Percentiles rank a stretch among this genome's conserved stretches.
phyloP scores from a whole-genome alignment of 768 basidiomycete genomes.

The Tylopilus balloui region DNA sequence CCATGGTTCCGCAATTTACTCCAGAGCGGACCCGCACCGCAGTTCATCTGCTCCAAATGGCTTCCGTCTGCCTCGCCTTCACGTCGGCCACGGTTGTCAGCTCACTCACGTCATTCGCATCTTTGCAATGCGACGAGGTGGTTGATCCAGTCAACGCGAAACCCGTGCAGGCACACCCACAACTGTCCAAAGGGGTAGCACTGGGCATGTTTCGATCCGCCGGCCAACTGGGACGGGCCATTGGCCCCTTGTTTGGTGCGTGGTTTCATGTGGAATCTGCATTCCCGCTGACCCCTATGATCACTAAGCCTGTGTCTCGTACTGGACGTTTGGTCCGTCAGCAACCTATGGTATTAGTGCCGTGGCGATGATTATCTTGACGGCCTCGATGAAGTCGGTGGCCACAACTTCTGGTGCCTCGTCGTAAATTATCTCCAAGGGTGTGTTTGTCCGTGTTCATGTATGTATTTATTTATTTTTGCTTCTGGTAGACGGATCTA shows the following conservation, averaged over 20 bases:
- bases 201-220: conserved; percentile 83
- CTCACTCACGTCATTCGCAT: conserved; percentile 85
- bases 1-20: conserved; percentile 59
- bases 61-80: conserved; percentile 84
- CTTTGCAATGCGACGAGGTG: conserved; percentile 82
- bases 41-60: conserved; percentile 54
- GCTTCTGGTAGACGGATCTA: too few relatives aligned
- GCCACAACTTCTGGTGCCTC: conserved; percentile 15
- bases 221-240: conserved; percentile 91
- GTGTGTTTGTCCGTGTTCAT: too few relatives aligned
- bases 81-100: conserved; percentile 96
- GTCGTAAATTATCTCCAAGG: conserved; percentile 10
- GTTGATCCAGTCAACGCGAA: conserved; percentile 57
- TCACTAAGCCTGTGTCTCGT: conserved; percentile 69
- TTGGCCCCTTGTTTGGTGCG: conserved; percentile 87
- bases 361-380: conserved; percentile 58
- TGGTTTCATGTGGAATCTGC: conserved; percentile 1
- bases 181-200: conserved; percentile 79
- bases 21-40: conserved; percentile 40
- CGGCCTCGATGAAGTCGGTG: conserved; percentile 51
- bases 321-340: conserved; percentile 86
- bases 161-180: conserved; percentile 49
- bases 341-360: conserved; percentile 66
- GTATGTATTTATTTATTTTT: too few relatives aligned
- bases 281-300: conserved; percentile 10